A percentile compares a stretch with the other conserved stretches of the same genome.
phyloP scores from a whole-genome alignment of 2,329 filamentous ascomycete genomes.

The Fusarium sp. region DNA sequence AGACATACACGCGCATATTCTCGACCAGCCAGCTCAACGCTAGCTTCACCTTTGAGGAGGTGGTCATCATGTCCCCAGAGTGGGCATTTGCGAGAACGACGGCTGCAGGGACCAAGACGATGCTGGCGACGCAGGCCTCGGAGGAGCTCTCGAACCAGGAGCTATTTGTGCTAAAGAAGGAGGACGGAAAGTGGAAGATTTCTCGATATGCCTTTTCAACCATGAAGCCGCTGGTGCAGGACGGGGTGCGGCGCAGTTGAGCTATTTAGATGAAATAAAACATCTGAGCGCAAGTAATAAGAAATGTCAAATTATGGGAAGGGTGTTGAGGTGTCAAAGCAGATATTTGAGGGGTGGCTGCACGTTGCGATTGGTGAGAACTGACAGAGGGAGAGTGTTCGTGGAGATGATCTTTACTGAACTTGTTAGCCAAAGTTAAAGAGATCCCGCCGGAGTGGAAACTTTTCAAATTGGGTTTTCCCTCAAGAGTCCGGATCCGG shows the following conservation, averaged over 20 bases:
- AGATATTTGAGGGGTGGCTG: no score
- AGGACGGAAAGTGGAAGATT: conserved; percentile 37
- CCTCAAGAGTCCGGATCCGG: no score
- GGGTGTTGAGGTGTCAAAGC: no score
- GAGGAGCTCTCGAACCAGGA: conserved; percentile 34
- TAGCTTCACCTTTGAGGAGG: not conserved
- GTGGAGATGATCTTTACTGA: no score
- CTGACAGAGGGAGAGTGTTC: no score
- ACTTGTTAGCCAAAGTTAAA: no score
- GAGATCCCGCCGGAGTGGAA: no score
- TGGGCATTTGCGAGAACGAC: conserved; percentile 1
- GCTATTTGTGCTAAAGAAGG: conserved; percentile 41
- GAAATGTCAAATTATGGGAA: no score
- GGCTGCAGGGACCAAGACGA: not conserved
- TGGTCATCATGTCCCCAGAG: conserved; percentile 1
- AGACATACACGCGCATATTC: not conserved
- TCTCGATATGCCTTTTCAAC: conserved; percentile 43
- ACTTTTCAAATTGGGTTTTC: no score
- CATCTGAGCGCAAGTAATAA: no score
- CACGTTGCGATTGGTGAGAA: no score
- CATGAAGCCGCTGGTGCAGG: conserved; percentile 41
- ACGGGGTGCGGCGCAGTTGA: conserved; percentile 19
- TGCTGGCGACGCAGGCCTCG: not conserved
- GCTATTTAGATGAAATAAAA: no score
- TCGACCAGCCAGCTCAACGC: not conserved